A percentile compares a stretch with the other conserved stretches of the same genome.
These are phyloP conservation scores for Abortiporus biennis DNA, from an alignment of 1,284 basidiomycete species.

Conservation along the genomic window DNA sequence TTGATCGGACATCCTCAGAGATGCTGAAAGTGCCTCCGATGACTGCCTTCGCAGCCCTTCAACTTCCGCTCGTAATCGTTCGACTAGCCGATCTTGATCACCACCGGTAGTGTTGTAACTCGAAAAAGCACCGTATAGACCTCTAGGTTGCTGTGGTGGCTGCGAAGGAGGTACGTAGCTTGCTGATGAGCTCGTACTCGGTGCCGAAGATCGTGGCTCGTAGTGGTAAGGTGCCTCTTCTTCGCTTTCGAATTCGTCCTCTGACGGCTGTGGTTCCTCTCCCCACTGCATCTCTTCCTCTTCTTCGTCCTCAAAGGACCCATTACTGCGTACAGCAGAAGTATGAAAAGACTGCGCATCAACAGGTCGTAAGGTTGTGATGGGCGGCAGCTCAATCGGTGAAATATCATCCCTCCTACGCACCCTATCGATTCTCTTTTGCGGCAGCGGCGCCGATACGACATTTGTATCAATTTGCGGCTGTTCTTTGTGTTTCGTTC, in stretches of 20 bases:
- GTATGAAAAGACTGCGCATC: slow-evolving; percentile 24
- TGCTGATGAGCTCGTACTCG: slow-evolving; percentile 21
- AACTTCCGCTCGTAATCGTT: slow-evolving; percentile 59
- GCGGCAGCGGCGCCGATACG: background rate
- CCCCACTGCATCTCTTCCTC: slow-evolving; percentile 25
- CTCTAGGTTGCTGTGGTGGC: slow-evolving; percentile 3
- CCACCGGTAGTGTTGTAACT: background rate
- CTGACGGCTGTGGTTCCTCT: slow-evolving; percentile 12
- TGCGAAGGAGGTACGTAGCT: slow-evolving; percentile 9
- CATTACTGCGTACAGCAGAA: slow-evolving; percentile 18
- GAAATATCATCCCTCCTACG: slow-evolving; percentile 1
- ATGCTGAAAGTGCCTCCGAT: slow-evolving; percentile 56
- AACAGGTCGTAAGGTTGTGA: slow-evolving; percentile 24
- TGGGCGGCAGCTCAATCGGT: slow-evolving; percentile 13
- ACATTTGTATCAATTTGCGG: background rate
- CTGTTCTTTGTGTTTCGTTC: slow-evolving; percentile 40
- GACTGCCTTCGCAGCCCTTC: slow-evolving; percentile 54
- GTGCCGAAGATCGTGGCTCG: slow-evolving; percentile 29
- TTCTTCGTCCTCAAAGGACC: slow-evolving; percentile 23
- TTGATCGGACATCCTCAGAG: slow-evolving; percentile 56
- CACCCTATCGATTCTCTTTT: background rate
- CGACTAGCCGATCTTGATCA: slow-evolving; percentile 31
- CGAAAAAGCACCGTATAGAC: slow-evolving; percentile 22
- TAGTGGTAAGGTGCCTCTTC: slow-evolving; percentile 49
- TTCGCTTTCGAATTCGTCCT: slow-evolving; percentile 50